These are phyloP conservation scores for Tetrahymena malaccensis DNA, from an alignment of 73 alveolate genomes.

Conservation along the genomic window DNA sequence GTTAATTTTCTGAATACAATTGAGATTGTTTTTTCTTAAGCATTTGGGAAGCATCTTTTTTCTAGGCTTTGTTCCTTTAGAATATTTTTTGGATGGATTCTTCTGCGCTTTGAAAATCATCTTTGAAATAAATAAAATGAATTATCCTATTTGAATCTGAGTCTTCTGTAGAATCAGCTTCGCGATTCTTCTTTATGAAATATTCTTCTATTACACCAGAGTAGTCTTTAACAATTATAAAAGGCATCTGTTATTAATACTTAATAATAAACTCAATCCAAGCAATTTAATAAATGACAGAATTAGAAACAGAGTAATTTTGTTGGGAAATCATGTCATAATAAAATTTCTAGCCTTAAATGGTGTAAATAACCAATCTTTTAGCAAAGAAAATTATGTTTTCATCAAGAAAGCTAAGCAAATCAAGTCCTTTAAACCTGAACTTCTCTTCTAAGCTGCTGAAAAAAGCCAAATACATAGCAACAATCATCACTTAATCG, in stretches of 20 bases:
- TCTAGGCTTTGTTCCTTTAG: neutral
- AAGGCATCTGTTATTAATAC: neutral
- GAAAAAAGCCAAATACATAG: neutral
- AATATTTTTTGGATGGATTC: neutral
- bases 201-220: neutral
- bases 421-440: neutral
- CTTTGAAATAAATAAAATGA: neutral
- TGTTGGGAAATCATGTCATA: neutral
- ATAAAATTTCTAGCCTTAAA: neutral
- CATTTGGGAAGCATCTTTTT: neutral
- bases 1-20: neutral
- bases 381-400: neutral
- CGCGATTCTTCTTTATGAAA: neutral
- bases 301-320: neutral
- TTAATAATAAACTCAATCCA: neutral
- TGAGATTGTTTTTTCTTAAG: neutral
- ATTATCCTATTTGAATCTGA: neutral
- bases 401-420: neutral
- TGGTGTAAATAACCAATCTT: neutral
- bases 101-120: neutral
- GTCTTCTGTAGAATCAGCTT: neutral
- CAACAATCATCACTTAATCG: neutral
- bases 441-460: neutral
- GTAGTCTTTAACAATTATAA: neutral
- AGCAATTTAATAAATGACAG: neutral